Conservation (phyloP, 1,284 basidiomycete species). For the Trametes polyzona region DNA sequence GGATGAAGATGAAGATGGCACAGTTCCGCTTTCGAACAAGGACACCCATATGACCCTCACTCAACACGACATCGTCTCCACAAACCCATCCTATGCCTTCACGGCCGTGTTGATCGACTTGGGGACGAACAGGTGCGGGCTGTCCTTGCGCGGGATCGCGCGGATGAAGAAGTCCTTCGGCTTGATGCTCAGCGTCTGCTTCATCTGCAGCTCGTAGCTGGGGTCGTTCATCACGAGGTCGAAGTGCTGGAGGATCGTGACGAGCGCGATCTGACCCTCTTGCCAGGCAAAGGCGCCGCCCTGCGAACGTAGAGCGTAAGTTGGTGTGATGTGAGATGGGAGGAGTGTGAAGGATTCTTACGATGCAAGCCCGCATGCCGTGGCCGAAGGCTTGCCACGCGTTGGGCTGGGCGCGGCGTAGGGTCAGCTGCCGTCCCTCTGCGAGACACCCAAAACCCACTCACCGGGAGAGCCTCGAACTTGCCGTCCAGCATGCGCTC, state of each 20-base stretch:
- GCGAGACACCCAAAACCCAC: not conserved
- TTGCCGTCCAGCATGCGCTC: conserved; percentile 52
- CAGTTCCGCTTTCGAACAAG: no score
- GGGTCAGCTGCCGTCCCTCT: not conserved
- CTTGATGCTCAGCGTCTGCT: conserved; percentile 53
- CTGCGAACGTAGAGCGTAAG: conserved; percentile 15
- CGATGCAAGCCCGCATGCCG: conserved; percentile 44
- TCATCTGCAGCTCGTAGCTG: conserved; percentile 46
- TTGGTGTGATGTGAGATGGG: not conserved
- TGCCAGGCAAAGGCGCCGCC: conserved; percentile 55
- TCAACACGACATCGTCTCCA: not conserved
- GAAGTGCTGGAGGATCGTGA: conserved; percentile 47
- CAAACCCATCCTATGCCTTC: not conserved
- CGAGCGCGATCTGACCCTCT: conserved; percentile 49
- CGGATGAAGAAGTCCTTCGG: conserved; percentile 48
- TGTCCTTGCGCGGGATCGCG: conserved; percentile 38
- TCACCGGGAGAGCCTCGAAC: conserved; percentile 44
- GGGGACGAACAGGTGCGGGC: conserved; percentile 11
- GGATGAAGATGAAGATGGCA: no score
- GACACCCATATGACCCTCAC: no score
- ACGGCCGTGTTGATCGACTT: conserved; percentile 6
- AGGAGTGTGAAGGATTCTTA: conserved; percentile 11
- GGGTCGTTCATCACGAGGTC: conserved; percentile 49
- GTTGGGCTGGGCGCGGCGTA: conserved; percentile 31
- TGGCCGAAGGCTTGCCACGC: conserved; percentile 49